These are phyloP conservation scores for Tympanopsis confertula DNA, from an alignment of 2,329 filamentous ascomycete genomes.

Conservation along the genomic window DNA sequence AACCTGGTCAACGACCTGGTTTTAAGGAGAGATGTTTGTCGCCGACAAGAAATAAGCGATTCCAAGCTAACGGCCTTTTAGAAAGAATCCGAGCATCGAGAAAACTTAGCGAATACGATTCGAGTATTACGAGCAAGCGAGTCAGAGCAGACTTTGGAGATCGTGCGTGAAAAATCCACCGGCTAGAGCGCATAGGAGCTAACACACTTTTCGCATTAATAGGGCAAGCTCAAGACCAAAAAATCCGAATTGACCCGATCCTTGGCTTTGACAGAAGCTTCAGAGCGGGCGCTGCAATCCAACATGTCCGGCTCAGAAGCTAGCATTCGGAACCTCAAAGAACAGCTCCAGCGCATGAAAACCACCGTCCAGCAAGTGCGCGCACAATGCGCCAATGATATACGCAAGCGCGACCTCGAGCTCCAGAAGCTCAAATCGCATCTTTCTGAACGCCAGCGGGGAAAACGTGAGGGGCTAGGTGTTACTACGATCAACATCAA, in stretches of 20 bases:
- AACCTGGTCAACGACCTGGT: constrained; percentile 90
- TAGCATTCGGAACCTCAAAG: constrained; percentile 65
- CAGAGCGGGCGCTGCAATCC: constrained; percentile 57
- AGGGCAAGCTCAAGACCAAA: constrained; percentile 31
- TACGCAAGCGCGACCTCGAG: constrained; percentile 80
- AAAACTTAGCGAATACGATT: constrained; percentile 69
- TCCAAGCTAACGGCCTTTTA: constrained; percentile 19
- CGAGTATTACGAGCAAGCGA: constrained; percentile 66
- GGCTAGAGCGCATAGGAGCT: constrained; percentile 51
- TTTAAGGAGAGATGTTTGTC: constrained; percentile 70
- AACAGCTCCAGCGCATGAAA: constrained; percentile 72
- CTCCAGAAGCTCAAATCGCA: constrained; percentile 83
- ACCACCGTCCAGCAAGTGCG: constrained; percentile 71
- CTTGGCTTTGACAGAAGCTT: constrained; percentile 49
- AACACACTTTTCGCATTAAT: too few relatives aligned
- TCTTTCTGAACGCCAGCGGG: constrained; percentile 58
- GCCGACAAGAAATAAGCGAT: constrained; percentile 23
- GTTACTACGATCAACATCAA: constrained; percentile 46
- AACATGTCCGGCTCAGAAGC: constrained; percentile 66
- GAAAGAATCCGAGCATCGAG: constrained; percentile 82
- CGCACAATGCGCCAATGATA: constrained; percentile 77
- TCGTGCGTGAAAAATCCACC: constrained; percentile 54
- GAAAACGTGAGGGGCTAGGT: constrained; percentile 38
- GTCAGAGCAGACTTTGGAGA: constrained; percentile 59
- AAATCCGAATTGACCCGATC: constrained; percentile 41